Evolutionary conservation across 768 basidiomycete genomes (phyloP).

Genomic region (Termitomyces sp.): DNA sequence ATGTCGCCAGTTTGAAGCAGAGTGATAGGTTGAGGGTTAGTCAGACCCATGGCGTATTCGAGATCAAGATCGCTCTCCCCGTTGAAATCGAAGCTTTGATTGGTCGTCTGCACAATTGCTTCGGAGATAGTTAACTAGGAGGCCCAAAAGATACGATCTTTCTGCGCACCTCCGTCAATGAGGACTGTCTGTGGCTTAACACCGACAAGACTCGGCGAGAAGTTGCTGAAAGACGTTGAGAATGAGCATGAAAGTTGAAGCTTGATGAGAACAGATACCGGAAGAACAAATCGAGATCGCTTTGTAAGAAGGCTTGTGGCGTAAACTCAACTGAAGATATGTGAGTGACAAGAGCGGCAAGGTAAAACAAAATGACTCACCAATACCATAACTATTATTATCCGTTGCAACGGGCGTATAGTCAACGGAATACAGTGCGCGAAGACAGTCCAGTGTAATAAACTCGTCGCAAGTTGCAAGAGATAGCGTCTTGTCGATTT

Average conservation of each 20-base stretch:
- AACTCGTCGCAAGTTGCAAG: conserved; percentile 21
- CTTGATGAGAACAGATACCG: conserved; percentile 5
- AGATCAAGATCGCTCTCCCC: conserved; percentile 59
- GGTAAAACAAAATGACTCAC: conserved; percentile 4
- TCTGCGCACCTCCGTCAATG: conserved; percentile 28
- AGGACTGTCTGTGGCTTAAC: conserved; percentile 30
- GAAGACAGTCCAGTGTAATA: conserved; percentile 27
- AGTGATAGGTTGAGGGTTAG: conserved; percentile 33
- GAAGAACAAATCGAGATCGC: conserved; percentile 36
- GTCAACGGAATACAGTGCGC: conserved; percentile 22
- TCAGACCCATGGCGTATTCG: conserved; percentile 51
- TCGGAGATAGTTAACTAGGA: neutral
- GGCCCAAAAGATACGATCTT: neutral
- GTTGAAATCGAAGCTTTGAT: conserved; percentile 42
- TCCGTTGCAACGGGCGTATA: conserved; percentile 23
- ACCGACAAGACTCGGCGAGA: conserved; percentile 34
- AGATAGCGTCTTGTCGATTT: neutral
- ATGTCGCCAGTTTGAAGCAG: conserved; percentile 44
- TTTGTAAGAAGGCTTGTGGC: conserved; percentile 8
- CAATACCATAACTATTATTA: conserved; percentile 26
- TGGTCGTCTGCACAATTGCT: conserved; percentile 42
- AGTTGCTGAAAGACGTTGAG: conserved; percentile 22
- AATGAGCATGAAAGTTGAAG: neutral
- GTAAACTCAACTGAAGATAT: conserved; percentile 5
- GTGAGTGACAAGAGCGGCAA: neutral